These are phyloP conservation scores for Diaporthe batatas DNA, from an alignment of 2,329 filamentous ascomycete genomes.

Conservation along the genomic window DNA sequence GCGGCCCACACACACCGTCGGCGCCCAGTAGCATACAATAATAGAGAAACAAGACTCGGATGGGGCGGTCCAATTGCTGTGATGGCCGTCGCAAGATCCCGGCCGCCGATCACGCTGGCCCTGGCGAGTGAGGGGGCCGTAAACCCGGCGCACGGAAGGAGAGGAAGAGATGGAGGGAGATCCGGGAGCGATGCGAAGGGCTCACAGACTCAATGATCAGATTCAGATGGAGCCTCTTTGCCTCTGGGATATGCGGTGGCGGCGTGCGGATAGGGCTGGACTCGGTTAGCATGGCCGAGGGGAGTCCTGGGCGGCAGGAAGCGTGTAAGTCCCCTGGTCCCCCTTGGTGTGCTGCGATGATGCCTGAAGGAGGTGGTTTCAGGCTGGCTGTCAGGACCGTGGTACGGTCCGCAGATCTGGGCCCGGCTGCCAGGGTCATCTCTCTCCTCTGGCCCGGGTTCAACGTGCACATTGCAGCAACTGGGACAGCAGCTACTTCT, in stretches of 20 bases:
- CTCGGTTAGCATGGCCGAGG: conserved; percentile 17
- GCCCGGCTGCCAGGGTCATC: conserved; percentile 5
- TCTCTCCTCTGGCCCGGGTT: too few species aligned
- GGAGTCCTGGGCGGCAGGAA: conserved; percentile 1
- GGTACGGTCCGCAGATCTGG: conserved; percentile 25
- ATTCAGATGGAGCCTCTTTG: neutral
- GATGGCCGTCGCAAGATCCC: conserved; percentile 23
- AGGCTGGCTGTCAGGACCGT: conserved; percentile 20
- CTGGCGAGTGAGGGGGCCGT: conserved; percentile 7
- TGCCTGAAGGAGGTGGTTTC: conserved; percentile 16
- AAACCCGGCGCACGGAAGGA: neutral
- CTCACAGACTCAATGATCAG: neutral
- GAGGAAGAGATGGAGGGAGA: neutral
- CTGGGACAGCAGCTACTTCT: neutral
- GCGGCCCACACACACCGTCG: neutral
- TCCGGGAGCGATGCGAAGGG: neutral
- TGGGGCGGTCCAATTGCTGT: neutral
- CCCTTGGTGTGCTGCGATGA: conserved; percentile 11
- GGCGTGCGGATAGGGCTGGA: conserved; percentile 25
- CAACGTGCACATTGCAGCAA: too few species aligned
- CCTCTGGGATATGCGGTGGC: neutral
- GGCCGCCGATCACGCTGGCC: conserved; percentile 23
- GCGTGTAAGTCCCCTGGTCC: neutral
- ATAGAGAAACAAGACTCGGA: neutral
- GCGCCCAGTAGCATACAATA: neutral